Evolutionary conservation across 768 basidiomycete species (phyloP).

Genomic region (Boletus sp.): DNA sequence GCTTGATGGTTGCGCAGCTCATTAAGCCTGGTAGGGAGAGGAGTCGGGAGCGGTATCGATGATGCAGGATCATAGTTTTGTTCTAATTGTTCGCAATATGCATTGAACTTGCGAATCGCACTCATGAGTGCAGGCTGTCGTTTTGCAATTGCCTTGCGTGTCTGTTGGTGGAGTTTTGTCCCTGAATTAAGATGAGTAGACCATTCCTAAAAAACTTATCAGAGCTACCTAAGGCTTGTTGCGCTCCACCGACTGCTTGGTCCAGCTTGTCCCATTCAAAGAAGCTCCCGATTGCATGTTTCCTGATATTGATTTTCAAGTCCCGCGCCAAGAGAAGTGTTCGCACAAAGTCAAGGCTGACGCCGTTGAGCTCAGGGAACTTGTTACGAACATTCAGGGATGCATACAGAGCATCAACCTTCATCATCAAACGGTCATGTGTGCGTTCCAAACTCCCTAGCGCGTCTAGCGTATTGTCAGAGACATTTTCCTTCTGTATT

Average conservation of each 20-base stretch:
- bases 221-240: not conserved
- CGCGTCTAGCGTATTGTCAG: slow-evolving; percentile 15
- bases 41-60: not conserved
- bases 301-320: not conserved
- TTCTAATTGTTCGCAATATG: not conserved
- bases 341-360: not conserved
- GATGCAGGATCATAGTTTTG: not conserved
- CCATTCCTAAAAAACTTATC: too few species aligned
- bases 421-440: not conserved
- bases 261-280: not conserved
- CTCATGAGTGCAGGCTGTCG: not conserved
- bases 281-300: not conserved
- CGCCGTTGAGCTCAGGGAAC: not conserved
- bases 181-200: too few species aligned
- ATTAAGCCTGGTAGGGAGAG: not conserved
- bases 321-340: not conserved
- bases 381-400: too few species aligned
- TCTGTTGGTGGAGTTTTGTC: not conserved
- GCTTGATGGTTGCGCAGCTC: not conserved
- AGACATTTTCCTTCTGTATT: slow-evolving; percentile 3
- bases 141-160: not conserved
- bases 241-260: not conserved
- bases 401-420: not conserved
- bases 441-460: slow-evolving; percentile 15
- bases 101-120: not conserved